These are phyloP conservation scores for Mucor sp. DNA, from an alignment of 371 early-diverging fungal genomes.

Conservation along the genomic window DNA sequence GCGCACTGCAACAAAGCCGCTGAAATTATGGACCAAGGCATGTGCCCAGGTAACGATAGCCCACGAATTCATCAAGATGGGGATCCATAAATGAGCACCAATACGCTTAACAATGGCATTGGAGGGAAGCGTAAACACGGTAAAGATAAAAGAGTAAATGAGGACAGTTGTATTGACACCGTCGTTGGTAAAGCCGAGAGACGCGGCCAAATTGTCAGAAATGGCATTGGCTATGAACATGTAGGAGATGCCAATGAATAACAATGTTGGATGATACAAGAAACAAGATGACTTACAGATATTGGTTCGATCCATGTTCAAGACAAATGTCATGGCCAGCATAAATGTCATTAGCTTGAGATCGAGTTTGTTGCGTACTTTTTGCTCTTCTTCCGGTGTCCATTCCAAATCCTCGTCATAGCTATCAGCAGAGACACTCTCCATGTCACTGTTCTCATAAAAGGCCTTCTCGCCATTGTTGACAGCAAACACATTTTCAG, in stretches of 20 bases:
- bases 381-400: constrained; percentile 42
- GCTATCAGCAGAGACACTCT: constrained; percentile 10
- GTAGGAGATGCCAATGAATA: too few relatives aligned
- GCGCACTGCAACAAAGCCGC: constrained; percentile 29
- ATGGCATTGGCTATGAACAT: constrained; percentile 40
- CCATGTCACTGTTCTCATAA: not conserved
- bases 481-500: not conserved
- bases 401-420: constrained; percentile 32
- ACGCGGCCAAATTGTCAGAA: constrained; percentile 38
- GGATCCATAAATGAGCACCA: constrained; percentile 63
- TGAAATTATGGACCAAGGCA: constrained; percentile 24
- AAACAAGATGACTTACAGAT: constrained; percentile 33
- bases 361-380: constrained; percentile 32
- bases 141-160: constrained; percentile 38
- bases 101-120: constrained; percentile 53
- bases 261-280: too few relatives aligned
- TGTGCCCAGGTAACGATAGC: constrained; percentile 56
- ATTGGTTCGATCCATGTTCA: constrained; percentile 54
- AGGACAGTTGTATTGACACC: constrained; percentile 37
- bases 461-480: not conserved
- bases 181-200: constrained; percentile 34
- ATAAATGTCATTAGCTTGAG: constrained; percentile 36
- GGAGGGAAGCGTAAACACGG: constrained; percentile 44
- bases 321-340: constrained; percentile 40
- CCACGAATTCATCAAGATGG: constrained; percentile 65